These are phyloP conservation scores for Plasmodium relictum DNA, from an alignment of 169 alveolate genomes.

Conservation along the genomic window DNA sequence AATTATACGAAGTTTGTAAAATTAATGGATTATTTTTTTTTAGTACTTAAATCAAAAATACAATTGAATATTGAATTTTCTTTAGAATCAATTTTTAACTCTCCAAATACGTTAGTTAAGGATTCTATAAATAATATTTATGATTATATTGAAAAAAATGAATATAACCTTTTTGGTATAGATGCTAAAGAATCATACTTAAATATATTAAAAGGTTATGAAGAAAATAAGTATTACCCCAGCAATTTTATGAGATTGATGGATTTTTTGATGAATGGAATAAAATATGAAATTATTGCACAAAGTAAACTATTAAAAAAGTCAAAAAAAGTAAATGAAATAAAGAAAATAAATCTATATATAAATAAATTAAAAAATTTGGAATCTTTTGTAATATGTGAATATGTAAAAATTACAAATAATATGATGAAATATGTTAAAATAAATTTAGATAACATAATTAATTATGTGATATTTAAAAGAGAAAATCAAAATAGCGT, in stretches of 20 bases:
- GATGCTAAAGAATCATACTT: slow-evolving; percentile 13
- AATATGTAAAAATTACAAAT: slow-evolving; percentile 19
- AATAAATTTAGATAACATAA: slow-evolving; percentile 35
- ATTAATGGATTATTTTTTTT: slow-evolving; percentile 52
- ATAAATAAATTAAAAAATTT: slow-evolving; percentile 33
- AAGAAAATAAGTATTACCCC: slow-evolving; percentile 3
- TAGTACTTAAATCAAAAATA: slow-evolving; percentile 22
- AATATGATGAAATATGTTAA: slow-evolving; percentile 59
- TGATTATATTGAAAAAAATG: slow-evolving; percentile 34
- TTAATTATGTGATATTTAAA: slow-evolving; percentile 34
- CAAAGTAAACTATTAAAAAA: neutral
- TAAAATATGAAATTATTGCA: slow-evolving; percentile 19
- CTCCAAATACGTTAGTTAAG: slow-evolving; percentile 29
- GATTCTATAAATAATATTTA: slow-evolving; percentile 30
- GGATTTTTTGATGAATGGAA: slow-evolving; percentile 31
- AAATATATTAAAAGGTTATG: slow-evolving; percentile 7
- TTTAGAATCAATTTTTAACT: slow-evolving; percentile 43
- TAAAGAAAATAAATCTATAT: neutral
- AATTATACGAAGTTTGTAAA: slow-evolving; percentile 41
- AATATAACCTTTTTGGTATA: slow-evolving; percentile 19
- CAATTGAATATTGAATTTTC: slow-evolving; percentile 38
- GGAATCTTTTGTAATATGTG: slow-evolving; percentile 43
- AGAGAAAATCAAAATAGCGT: slow-evolving; percentile 11
- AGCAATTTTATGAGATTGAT: slow-evolving; percentile 11
- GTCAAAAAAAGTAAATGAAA: neutral